These are phyloP conservation scores for Trichoderma atrobrunneum DNA, from an alignment of 2,329 filamentous ascomycete genomes.

Conservation along the genomic window DNA sequence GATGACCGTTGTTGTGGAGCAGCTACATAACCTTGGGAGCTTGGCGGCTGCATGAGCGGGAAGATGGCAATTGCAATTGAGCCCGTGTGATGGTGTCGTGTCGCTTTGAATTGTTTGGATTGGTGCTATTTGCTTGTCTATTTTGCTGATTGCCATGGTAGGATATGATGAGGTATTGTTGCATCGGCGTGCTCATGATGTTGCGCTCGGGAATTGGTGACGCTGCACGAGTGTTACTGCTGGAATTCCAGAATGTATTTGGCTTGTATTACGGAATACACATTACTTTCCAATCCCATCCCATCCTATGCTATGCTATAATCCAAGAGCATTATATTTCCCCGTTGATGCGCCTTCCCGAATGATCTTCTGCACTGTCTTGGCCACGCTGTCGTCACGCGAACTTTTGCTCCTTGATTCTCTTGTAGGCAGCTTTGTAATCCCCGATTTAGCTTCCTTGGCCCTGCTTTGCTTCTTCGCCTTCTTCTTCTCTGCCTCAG, in stretches of 20 bases:
- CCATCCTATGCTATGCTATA: slow-evolving; percentile 25
- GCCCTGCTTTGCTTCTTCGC: slow-evolving; percentile 21
- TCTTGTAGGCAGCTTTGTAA: slow-evolving; percentile 1
- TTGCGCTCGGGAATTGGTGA: background rate
- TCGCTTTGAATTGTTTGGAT: background rate
- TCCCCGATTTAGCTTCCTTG: background rate
- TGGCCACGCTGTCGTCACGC: slow-evolving; percentile 8
- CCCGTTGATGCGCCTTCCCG: slow-evolving; percentile 30
- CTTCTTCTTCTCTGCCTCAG: slow-evolving; percentile 25
- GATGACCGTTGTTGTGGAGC: slow-evolving; percentile 1
- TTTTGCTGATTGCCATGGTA: background rate
- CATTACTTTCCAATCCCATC: background rate
- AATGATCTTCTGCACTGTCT: slow-evolving; percentile 29
- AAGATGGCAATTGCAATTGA: background rate
- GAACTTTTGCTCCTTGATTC: background rate
- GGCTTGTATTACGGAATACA: background rate
- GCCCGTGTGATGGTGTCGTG: background rate
- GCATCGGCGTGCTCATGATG: background rate
- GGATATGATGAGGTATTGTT: background rate
- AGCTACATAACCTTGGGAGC: background rate
- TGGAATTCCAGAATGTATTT: background rate
- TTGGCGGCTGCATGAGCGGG: background rate
- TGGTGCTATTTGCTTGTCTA: background rate
- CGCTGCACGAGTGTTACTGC: background rate
- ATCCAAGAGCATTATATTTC: slow-evolving; percentile 35